Conservation (phyloP, 1,139 yeast species). For the Pichiaceae sp. region DNA sequence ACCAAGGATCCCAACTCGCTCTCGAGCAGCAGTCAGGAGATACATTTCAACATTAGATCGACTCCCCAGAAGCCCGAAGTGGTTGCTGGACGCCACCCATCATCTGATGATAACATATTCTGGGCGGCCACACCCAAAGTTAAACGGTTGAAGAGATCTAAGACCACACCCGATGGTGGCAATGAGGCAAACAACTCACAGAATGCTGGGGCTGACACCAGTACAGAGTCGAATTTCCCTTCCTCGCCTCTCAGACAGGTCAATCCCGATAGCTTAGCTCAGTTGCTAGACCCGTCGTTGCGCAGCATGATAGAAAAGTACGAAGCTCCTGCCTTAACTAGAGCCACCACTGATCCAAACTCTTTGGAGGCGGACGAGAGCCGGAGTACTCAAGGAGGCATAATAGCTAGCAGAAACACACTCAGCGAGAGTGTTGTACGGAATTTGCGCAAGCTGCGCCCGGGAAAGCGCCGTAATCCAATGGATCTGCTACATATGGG, state of each 20-base stretch:
- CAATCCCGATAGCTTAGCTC: constrained; percentile 7
- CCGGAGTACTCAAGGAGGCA: constrained; percentile 3
- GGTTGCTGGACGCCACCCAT: constrained; percentile 9
- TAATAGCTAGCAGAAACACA: constrained; percentile 17
- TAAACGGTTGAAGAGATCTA: not conserved
- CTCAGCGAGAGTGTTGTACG: constrained; percentile 18
- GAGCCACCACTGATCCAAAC: constrained; percentile 17
- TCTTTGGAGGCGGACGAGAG: constrained; percentile 5
- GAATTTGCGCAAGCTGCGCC: constrained; percentile 12
- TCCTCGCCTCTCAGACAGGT: constrained; percentile 9
- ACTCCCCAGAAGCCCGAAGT: constrained; percentile 10
- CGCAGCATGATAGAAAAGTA: constrained; percentile 17
- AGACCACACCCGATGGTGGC: not conserved
- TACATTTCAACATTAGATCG: constrained; percentile 8
- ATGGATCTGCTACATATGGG: not conserved
- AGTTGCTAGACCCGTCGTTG: constrained; percentile 19
- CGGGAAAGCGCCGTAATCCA: constrained; percentile 4
- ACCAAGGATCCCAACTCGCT: constrained; percentile 11
- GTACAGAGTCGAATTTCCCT: constrained; percentile 5
- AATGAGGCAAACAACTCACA: not conserved
- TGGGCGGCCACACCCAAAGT: constrained; percentile 23
- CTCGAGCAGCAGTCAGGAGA: constrained; percentile 7
- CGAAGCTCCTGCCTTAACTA: constrained; percentile 3
- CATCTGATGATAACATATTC: constrained; percentile 25
- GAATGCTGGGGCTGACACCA: not conserved